phyloP scores from a whole-genome alignment of 148 eudicot genomes.

The Oxyria digyna region DNA sequence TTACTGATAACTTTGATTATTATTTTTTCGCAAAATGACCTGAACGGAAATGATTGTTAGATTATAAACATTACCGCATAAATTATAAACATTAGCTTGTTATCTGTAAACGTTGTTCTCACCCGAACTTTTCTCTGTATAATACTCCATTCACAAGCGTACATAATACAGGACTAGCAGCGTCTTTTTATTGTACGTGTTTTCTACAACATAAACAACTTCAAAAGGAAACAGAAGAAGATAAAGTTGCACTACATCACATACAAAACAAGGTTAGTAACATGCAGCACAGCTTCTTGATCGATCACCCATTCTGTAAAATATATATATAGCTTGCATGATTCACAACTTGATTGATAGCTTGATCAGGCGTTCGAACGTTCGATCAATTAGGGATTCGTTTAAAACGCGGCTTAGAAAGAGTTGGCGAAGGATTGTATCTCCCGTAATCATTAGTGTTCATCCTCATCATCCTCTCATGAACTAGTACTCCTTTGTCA shows the following conservation, averaged over 20 bases:
- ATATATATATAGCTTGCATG: neutral
- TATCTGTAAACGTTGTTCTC: too few relatives aligned
- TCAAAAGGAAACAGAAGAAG: neutral
- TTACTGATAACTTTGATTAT: too few relatives aligned
- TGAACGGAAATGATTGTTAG: too few relatives aligned
- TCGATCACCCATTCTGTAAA: too few relatives aligned
- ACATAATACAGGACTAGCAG: too few relatives aligned
- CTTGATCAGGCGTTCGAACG: neutral
- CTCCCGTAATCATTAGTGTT: slow-evolving; percentile 55
- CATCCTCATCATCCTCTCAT: slow-evolving; percentile 46
- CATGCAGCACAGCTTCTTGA: neutral
- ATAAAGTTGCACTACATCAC: neutral
- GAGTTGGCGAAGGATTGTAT: slow-evolving; percentile 46
- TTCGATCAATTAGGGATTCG: slow-evolving; percentile 48
- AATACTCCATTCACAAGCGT: too few relatives aligned
- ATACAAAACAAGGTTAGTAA: neutral
- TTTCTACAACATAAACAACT: neutral
- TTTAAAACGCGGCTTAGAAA: slow-evolving; percentile 51
- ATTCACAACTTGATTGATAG: too few relatives aligned
- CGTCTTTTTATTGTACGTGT: neutral
- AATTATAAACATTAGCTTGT: too few relatives aligned
- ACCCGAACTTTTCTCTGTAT: too few relatives aligned
- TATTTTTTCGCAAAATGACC: too few relatives aligned
- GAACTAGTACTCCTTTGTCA: slow-evolving; percentile 13
- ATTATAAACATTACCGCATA: too few relatives aligned